Base-by-base conservation (phyloP, 345 rosid species). In the Microcos paniculata region DNA sequence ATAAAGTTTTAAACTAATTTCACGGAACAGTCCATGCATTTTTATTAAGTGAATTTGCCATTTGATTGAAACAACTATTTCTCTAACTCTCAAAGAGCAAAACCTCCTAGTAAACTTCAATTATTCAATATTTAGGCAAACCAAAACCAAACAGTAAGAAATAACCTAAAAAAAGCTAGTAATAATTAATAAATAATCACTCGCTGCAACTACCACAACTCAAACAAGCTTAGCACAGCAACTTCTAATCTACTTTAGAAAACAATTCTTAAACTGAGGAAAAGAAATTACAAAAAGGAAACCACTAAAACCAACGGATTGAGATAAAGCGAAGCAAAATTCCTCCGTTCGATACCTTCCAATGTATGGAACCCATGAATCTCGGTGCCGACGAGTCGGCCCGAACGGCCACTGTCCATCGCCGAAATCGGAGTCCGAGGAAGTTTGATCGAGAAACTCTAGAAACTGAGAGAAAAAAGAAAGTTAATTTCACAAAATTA, bases 351-450 rank as follows among this genome's bases (percentile, higher is more conserved):
- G 45, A 62, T 78, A 95, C 99, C 98, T 83, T 81, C 80, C 15
- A 84, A 61, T 13, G 93, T 88, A 80, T 81, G 95, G 63, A 96
- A 96, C 62, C 99, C 99, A 86, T 96, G 99, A 90, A 93, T 88
- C 81, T 96, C 97, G 0, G 94, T 77, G 78, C 91, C 88, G 21
- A 79, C 88, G 3, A 96, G 97, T 76, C 43, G 79, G 30, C 84
- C 87, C 43, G 80, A 28, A 61, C 28, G 67, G 38, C 71, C 80
- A 61, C 78, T 74, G 53, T 79, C 89, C 97, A 92, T 89, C 67
- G 75, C 78, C 15, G 43, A 14, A 30, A 8, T 9, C 8, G 30
- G 38, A 35, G 18, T 66, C 35, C 49, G 33, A 33, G 7, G 33
- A 62, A 21, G 14, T 52, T 21, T 19, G 42, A 61, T 42, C 16